phyloP scores from a whole-genome alignment of 768 basidiomycete genomes.

The Coprinopsis cinerea region DNA sequence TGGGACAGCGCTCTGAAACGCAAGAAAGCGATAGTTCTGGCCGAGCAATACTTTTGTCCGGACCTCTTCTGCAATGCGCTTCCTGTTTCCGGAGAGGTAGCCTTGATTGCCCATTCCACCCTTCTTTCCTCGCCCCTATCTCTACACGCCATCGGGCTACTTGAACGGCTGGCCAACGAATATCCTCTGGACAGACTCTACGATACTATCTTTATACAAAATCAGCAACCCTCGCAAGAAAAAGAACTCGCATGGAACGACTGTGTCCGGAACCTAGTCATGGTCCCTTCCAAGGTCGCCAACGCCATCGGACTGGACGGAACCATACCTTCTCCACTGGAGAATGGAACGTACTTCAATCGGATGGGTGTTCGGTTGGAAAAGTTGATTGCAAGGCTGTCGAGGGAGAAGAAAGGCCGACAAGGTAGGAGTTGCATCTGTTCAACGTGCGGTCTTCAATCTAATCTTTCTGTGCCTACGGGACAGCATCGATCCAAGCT shows the following conservation, averaged over 20 bases:
- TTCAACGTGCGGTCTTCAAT: conserved; percentile 3
- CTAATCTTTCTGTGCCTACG: conserved; percentile 4
- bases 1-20: conserved; percentile 60
- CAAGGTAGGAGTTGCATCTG: conserved; percentile 35
- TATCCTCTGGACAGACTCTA: conserved; percentile 72
- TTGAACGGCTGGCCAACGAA: conserved; percentile 47
- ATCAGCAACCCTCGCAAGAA: conserved; percentile 17
- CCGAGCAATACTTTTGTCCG: conserved; percentile 73
- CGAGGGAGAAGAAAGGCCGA: conserved; percentile 19
- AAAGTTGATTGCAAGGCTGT: conserved; percentile 40
- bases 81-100: conserved; percentile 44
- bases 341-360: conserved; percentile 52
- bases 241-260: conserved; percentile 64
- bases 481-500: conserved; percentile 33
- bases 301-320: conserved; percentile 52
- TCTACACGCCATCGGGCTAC: conserved; percentile 43
- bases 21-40: conserved; percentile 35
- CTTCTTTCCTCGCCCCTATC: conserved; percentile 44
- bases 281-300: conserved; percentile 72
- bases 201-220: conserved; percentile 35
- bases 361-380: conserved; percentile 49
- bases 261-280: conserved; percentile 55
- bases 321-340: conserved; percentile 41
- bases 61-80: conserved; percentile 49
- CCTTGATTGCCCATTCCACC: conserved; percentile 57